Conservation (phyloP, 768 basidiomycete species). For the Mycena epipterygia region DNA sequence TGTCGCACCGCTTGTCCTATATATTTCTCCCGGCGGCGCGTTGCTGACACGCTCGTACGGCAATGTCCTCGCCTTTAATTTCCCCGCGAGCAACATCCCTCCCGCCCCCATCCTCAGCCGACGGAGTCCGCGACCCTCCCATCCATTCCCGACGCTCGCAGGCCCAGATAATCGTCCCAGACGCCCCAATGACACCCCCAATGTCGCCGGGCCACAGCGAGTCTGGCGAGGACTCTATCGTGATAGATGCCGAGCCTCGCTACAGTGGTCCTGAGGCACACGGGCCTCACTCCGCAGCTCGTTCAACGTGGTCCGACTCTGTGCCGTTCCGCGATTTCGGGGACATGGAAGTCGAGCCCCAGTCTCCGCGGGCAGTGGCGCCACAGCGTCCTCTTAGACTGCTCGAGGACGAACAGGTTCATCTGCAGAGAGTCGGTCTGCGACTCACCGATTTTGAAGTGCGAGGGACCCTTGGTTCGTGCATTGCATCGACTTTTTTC, state of each 20-base stretch:
- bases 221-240: conserved; percentile 49
- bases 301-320: conserved; percentile 22
- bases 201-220: conserved; percentile 72
- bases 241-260: conserved; percentile 55
- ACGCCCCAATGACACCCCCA: conserved; percentile 80
- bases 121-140: conserved; percentile 21
- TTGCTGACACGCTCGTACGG: conserved; percentile 11
- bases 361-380: conserved; percentile 27
- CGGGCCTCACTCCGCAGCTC: conserved; percentile 29
- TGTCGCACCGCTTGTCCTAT: conserved; percentile 26
- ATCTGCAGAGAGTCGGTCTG: conserved; percentile 70
- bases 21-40: conserved; percentile 23
- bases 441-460: conserved; percentile 86
- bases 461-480: conserved; percentile 79
- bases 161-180: conserved; percentile 59
- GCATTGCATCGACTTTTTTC: conserved; percentile 17
- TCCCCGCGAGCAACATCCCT: conserved; percentile 35
- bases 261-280: conserved; percentile 47
- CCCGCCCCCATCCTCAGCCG: conserved; percentile 30
- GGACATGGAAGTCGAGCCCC: conserved; percentile 45
- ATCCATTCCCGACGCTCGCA: conserved; percentile 53
- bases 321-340: conserved; percentile 36
- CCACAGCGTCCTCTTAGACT: conserved; percentile 64
- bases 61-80: conserved; percentile 41
- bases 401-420: conserved; percentile 79